Percentiles rank a stretch among this genome's conserved stretches.
Conservation (phyloP, 1,139 yeast species). For the Groenewaldozyma sp. region DNA sequence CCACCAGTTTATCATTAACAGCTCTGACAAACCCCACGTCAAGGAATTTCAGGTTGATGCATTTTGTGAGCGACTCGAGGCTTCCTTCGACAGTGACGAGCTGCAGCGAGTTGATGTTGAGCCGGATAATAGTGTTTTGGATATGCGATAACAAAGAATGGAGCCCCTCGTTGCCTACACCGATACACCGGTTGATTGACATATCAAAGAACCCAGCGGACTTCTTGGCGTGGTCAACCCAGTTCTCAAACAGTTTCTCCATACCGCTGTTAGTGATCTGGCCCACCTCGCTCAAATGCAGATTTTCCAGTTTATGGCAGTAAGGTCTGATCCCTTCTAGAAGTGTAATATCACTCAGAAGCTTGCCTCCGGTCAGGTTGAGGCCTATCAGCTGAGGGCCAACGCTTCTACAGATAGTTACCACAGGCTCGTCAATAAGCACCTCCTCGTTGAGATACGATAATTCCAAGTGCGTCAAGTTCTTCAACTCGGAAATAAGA, state of each 20-base stretch:
- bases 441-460: conserved; percentile 50
- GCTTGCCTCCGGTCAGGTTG: conserved; percentile 62
- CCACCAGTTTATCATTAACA: conserved; percentile 56
- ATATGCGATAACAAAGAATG: conserved; percentile 57
- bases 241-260: conserved; percentile 44
- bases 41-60: conserved; percentile 53
- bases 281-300: conserved; percentile 48
- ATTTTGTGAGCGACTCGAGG: conserved; percentile 34
- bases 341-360: conserved; percentile 56
- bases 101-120: conserved; percentile 63
- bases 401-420: conserved; percentile 51
- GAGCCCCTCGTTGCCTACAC: conserved; percentile 54
- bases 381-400: conserved; percentile 55
- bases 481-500: conserved; percentile 52
- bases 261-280: conserved; percentile 61
- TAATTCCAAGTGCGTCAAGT: conserved; percentile 51
- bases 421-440: conserved; percentile 62
- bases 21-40: conserved; percentile 73
- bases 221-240: conserved; percentile 33
- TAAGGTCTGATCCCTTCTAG: conserved; percentile 49
- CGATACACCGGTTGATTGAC: conserved; percentile 57
- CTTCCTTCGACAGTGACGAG: conserved; percentile 45
- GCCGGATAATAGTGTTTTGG: conserved; percentile 51
- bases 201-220: conserved; percentile 49
- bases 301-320: conserved; percentile 45